A percentile compares a stretch with the other conserved stretches of the same genome.
phyloP scores from a whole-genome alignment of 371 early-diverging fungal genomes.

The Mortierella sp. region DNA sequence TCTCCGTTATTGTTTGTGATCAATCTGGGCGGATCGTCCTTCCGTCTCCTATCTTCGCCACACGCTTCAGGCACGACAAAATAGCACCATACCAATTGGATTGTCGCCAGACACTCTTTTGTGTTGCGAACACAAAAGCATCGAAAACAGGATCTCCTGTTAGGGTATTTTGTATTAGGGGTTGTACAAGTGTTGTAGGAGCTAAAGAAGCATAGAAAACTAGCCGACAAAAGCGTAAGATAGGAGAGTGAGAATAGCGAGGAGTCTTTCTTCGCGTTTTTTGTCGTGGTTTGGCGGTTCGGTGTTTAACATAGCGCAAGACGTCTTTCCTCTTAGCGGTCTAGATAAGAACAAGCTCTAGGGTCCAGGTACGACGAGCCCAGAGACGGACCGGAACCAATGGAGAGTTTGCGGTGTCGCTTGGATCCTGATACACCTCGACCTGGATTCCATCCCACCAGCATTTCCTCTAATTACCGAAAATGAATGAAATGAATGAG shows the following conservation, averaged over 20 bases:
- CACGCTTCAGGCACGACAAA: background rate
- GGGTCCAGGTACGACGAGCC: constrained; percentile 88
- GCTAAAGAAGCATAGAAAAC: background rate
- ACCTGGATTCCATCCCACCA: constrained; percentile 89
- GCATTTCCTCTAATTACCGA: constrained; percentile 73
- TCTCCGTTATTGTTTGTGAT: background rate
- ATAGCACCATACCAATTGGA: background rate
- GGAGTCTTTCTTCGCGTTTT: background rate
- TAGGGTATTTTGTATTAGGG: background rate
- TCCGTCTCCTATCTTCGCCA: background rate
- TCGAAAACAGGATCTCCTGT: background rate
- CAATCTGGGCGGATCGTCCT: background rate
- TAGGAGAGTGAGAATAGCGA: background rate
- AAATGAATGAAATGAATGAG: background rate
- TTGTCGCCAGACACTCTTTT: background rate
- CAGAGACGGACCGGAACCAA: constrained; percentile 77
- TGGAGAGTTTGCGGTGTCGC: constrained; percentile 28
- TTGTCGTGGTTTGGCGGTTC: no score
- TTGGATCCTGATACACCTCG: constrained; percentile 68
- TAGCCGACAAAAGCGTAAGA: background rate
- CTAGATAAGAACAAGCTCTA: constrained; percentile 83
- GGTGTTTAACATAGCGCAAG: background rate
- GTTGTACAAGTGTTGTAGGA: background rate
- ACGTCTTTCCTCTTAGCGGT: constrained; percentile 56
- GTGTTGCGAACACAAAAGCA: background rate